Conservation (phyloP, 768 basidiomycete species). For the Lanmaoa rubissima region DNA sequence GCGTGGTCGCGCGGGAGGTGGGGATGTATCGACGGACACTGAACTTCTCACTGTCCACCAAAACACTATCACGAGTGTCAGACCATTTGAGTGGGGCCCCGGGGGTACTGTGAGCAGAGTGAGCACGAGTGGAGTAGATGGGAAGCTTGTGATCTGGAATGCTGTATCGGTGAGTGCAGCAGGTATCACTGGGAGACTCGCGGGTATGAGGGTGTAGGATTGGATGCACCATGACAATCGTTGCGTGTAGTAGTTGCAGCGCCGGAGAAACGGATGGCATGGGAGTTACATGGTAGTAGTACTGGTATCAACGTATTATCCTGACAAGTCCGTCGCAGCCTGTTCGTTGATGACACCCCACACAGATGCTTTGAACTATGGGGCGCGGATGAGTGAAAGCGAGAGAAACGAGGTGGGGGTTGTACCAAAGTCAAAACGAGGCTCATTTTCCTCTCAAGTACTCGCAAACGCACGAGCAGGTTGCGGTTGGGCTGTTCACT, state of each 20-base stretch:
- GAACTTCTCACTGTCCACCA: slow-evolving; percentile 91
- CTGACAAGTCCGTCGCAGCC: slow-evolving; percentile 31
- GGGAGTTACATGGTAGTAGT: slow-evolving; percentile 13
- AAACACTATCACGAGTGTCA: slow-evolving; percentile 94
- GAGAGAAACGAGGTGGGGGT: not conserved
- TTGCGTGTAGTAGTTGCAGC: not conserved
- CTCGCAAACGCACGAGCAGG: slow-evolving; percentile 71
- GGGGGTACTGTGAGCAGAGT: slow-evolving; percentile 67
- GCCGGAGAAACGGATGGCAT: not conserved
- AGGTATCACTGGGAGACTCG: slow-evolving; percentile 47
- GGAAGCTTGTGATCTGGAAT: slow-evolving; percentile 89
- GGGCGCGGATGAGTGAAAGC: slow-evolving; percentile 1
- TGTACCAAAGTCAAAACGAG: slow-evolving; percentile 86
- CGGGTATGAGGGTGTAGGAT: slow-evolving; percentile 42
- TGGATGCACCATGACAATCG: not conserved
- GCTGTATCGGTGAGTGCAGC: slow-evolving; percentile 52
- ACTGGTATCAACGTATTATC: slow-evolving; percentile 16
- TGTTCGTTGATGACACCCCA: slow-evolving; percentile 92
- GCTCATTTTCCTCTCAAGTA: slow-evolving; percentile 92
- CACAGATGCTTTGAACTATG: slow-evolving; percentile 92
- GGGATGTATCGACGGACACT: slow-evolving; percentile 49
- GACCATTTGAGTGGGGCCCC: slow-evolving; percentile 60
- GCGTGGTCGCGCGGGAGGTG: slow-evolving; percentile 46
- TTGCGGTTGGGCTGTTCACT: slow-evolving; percentile 75
- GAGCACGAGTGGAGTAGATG: slow-evolving; percentile 93